phyloP scores from a whole-genome alignment of 2,329 filamentous ascomycete genomes.

The Colletotrichum caudatum region DNA sequence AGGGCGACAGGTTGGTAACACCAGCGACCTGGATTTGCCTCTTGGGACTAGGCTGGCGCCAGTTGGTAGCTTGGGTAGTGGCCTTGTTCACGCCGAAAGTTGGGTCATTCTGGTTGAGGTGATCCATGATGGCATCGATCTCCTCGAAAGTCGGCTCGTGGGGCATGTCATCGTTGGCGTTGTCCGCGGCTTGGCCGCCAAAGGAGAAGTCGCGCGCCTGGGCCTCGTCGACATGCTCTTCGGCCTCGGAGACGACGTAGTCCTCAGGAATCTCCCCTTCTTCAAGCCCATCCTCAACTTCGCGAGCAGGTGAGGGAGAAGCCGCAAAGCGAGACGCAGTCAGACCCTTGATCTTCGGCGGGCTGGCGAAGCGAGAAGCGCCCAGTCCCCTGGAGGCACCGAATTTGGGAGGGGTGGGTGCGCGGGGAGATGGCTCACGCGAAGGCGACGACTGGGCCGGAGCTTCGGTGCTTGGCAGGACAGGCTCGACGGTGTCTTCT shows the following conservation, averaged over 20 bases:
- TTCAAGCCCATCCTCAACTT: slow-evolving; percentile 45
- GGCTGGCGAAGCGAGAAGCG: slow-evolving; percentile 61
- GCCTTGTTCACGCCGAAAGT: slow-evolving; percentile 79
- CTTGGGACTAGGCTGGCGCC: slow-evolving; percentile 59
- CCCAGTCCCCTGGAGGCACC: slow-evolving; percentile 54
- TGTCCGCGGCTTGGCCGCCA: slow-evolving; percentile 40
- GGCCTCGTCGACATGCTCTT: slow-evolving; percentile 30
- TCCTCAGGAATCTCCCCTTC: slow-evolving; percentile 45
- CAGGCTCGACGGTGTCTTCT: slow-evolving; percentile 41
- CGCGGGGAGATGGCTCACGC: slow-evolving; percentile 44
- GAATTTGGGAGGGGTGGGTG: slow-evolving; percentile 39
- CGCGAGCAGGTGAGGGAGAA: slow-evolving; percentile 53
- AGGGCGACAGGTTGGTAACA: slow-evolving; percentile 61
- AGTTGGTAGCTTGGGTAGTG: slow-evolving; percentile 55
- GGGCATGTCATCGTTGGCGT: slow-evolving; percentile 47
- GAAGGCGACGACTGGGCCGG: slow-evolving; percentile 15
- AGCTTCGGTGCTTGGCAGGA: slow-evolving; percentile 27
- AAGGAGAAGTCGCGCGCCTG: slow-evolving; percentile 1
- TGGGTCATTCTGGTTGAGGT: slow-evolving; percentile 80
- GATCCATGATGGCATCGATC: slow-evolving; percentile 92
- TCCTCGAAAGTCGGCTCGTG: slow-evolving; percentile 77
- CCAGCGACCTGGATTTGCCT: slow-evolving; percentile 53
- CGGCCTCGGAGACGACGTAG: slow-evolving; percentile 30
- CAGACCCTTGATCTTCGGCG: slow-evolving; percentile 57
- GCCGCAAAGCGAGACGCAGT: slow-evolving; percentile 60